Evolutionary conservation across 306 rosid genomes (phyloP), one percentile per base, ranked within the genome.

Genomic region (Comarum palustre): DNA sequence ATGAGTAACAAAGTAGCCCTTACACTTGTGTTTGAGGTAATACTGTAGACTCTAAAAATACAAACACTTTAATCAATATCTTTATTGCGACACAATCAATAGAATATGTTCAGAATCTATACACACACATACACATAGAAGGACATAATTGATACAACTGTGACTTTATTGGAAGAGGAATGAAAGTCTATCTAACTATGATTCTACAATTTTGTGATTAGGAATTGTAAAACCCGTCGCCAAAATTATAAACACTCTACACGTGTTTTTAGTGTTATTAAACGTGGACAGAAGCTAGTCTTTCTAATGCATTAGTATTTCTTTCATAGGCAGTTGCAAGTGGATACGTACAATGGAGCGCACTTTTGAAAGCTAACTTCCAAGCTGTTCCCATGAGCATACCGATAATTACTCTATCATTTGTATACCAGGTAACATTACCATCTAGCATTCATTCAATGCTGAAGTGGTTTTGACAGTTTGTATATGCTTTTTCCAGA

Each of bases 381-480:
- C 76, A 87, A 83, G 97, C 97, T 2, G 90, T 70, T 82, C 97
- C 97, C 34, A 87, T 76, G 92, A 91, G 93, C 77, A 89, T 89
- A 74, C 97, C 97, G 10, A 91, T 91, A 73, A 86, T 91, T 66
- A 83, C 86, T 36, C 92, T 91, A 66, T 91, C 96, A 57, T 89
- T 91, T 86, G 97, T 89, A 76, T 91, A 91, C 83, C 97, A 91
- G 90, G 97, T 87, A 87, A 82, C 78, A 19, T 68, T 63, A 51
- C 57, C 22, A 41, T 61, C 47, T 70, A 69, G 41, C 39, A 68
- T 43, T 70, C 62, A 24, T 71, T 77, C 65, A 81, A 62, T 52
- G 74, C 59, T 43, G 57, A 38, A 58, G 65, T 20, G 15, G 51
- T 20, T 76, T 43, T 75, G 63, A 78, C 79, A 71, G 68, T 79